Conservation (phyloP, 345 rosid genomes). For the Populus tremula region DNA sequence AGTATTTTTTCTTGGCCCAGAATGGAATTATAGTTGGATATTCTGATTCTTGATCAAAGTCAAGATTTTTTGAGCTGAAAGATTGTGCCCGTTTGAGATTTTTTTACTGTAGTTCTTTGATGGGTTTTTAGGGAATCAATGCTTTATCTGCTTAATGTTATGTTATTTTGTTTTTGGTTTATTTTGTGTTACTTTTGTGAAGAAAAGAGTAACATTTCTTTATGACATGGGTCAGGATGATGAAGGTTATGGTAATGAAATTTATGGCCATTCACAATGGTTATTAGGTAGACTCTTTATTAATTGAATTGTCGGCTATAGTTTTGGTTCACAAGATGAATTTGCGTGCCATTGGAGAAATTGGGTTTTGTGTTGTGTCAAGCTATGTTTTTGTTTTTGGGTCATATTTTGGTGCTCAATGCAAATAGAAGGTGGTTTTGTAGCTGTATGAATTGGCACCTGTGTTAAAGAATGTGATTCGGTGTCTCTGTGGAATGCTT, state of each 20-base stretch:
- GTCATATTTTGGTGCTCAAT: neutral
- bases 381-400: neutral
- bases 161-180: neutral
- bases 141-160: neutral
- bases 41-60: neutral
- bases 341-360: neutral
- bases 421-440: neutral
- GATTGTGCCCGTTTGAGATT: neutral
- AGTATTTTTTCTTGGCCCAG: no score
- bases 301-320: neutral
- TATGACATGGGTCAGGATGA: neutral
- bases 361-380: neutral
- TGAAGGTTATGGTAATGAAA: neutral
- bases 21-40: no score
- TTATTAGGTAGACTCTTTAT: neutral
- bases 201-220: neutral
- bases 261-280: neutral
- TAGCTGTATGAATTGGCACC: neutral
- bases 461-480: neutral
- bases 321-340: neutral
- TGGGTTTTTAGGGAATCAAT: neutral
- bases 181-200: neutral
- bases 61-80: neutral
- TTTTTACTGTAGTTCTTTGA: neutral
- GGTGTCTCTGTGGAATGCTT: neutral